phyloP scores from a whole-genome alignment of 371 early-diverging fungal species.

The Apophysomyces ossiformis region DNA sequence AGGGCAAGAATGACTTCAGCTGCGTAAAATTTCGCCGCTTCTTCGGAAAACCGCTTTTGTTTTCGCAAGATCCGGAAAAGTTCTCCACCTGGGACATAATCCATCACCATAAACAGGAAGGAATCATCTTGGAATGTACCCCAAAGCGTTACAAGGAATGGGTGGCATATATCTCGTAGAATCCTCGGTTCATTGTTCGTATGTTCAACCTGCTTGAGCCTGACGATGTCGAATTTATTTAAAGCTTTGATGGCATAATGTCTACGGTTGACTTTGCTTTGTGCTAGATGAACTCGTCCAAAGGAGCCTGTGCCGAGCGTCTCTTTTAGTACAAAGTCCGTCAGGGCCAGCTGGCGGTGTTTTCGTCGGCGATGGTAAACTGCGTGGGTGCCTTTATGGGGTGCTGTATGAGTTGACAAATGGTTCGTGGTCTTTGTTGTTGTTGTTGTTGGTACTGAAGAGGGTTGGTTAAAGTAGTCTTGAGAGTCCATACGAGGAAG shows the following conservation, averaged over 20 bases:
- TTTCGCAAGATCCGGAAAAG: conserved; percentile 77
- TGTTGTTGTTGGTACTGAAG: background rate
- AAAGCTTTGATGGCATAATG: conserved; percentile 92
- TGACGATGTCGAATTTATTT: conserved; percentile 91
- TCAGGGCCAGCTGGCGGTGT: conserved; percentile 10
- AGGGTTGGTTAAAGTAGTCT: background rate
- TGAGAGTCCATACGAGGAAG: conserved; percentile 1
- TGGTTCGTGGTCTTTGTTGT: background rate
- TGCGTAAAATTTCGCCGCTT: conserved; percentile 84
- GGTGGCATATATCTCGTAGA: conserved; percentile 79
- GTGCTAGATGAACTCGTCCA: conserved; percentile 71
- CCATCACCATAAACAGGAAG: conserved; percentile 94
- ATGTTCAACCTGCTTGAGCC: conserved; percentile 92
- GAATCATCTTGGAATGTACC: conserved; percentile 91
- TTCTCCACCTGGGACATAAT: conserved; percentile 97
- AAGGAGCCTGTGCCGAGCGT: conserved; percentile 78
- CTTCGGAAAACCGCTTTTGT: conserved; percentile 85
- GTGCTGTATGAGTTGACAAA: background rate
- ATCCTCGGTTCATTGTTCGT: conserved; percentile 91
- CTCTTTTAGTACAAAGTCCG: conserved; percentile 39
- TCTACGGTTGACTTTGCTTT: conserved; percentile 48
- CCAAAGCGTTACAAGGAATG: conserved; percentile 91
- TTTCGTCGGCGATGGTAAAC: conserved; percentile 9
- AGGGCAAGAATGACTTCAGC: conserved; percentile 82
- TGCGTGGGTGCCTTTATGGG: conserved; percentile 2